phyloP scores from a whole-genome alignment of 75 land plant species.

The Pinus albicaulis region DNA sequence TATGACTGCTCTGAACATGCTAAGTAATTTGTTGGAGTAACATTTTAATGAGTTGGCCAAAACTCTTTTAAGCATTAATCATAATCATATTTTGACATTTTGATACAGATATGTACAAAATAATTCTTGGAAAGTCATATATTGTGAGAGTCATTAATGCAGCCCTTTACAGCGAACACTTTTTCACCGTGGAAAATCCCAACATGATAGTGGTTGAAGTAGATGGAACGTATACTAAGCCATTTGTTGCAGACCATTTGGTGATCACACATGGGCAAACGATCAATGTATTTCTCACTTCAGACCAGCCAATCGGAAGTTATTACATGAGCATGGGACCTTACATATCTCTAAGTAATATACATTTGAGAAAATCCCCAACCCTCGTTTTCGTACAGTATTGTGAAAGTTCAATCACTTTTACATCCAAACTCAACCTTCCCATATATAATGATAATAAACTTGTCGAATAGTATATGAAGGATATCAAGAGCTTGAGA shows the following conservation, averaged over 20 bases:
- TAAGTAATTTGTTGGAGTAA: neutral
- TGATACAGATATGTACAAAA: neutral
- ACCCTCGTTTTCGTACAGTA: slow-evolving; percentile 26
- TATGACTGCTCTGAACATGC: slow-evolving; percentile 35
- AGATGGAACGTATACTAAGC: slow-evolving; percentile 40
- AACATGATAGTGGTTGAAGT: slow-evolving; percentile 37
- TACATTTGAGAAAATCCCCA: slow-evolving; percentile 19
- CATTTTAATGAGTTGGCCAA: too few relatives aligned
- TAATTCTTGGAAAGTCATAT: slow-evolving; percentile 28
- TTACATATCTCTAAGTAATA: neutral
- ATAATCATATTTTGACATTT: too few relatives aligned
- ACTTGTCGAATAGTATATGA: slow-evolving; percentile 7
- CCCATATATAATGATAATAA: slow-evolving; percentile 29
- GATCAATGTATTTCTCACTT: slow-evolving; percentile 33
- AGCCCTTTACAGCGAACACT: slow-evolving; percentile 29
- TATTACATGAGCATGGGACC: slow-evolving; percentile 27
- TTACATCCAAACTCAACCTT: slow-evolving; percentile 12
- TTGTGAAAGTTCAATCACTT: slow-evolving; percentile 1
- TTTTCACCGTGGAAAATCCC: slow-evolving; percentile 45
- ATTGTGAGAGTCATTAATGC: slow-evolving; percentile 47
- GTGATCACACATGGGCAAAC: slow-evolving; percentile 57
- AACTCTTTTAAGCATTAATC: too few relatives aligned
- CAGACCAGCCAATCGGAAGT: slow-evolving; percentile 20
- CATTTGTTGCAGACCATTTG: slow-evolving; percentile 20
- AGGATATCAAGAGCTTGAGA: too few relatives aligned